Base-by-base conservation (phyloP, 225 moss, liverwort and hornwort species). In the Polytrichum formosum region DNA sequence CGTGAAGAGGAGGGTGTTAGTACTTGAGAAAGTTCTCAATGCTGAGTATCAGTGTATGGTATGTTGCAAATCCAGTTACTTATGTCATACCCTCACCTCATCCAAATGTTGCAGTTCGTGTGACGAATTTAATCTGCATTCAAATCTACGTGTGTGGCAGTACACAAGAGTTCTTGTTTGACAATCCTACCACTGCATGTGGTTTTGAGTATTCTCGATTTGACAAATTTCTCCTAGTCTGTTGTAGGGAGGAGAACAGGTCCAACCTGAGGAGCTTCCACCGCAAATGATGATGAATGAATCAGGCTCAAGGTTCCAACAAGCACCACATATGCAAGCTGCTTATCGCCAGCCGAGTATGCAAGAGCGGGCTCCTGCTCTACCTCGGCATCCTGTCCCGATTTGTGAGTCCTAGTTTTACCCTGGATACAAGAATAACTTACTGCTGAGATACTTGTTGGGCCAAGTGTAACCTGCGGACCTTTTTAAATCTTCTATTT, bases 11-110 rank as follows among this genome's bases (percentile, higher is more conserved):
- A 87, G 97, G 66, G 94, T 98, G 55, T 73, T 94, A 70, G 92
- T 94, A 54, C 71, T 98, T 56, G 97, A 98, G 74, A 98, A 98
- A 82, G 94, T 98, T 46, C 70, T 98, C 75, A 98, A 98, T 73
- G 94, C 97, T 2, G 97, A 98, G 66, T 94, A 94, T 74, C 92
- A 91, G 70, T 87, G 81, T 20, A 72, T 76, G 84, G 87, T 83
- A 87, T 53, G 74, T 56, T 68, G 35, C 53, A 74, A 64, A 29
- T 3, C 28, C 46, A 13, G 46, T 46, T 46, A 10, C 46, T 16
- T 46, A 46, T 13, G 13, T 46, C 46, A 46, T 46, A 46, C 4
- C 4, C 4, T 46, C 1, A 3, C 13, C 31, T 13, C 46, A 46
- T 46, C 13, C 10, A 46, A 46, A 13, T 46, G 16, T 46, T 46